Conservation (phyloP, 169 alveolate species). For the Nephromyces sp. region DNA sequence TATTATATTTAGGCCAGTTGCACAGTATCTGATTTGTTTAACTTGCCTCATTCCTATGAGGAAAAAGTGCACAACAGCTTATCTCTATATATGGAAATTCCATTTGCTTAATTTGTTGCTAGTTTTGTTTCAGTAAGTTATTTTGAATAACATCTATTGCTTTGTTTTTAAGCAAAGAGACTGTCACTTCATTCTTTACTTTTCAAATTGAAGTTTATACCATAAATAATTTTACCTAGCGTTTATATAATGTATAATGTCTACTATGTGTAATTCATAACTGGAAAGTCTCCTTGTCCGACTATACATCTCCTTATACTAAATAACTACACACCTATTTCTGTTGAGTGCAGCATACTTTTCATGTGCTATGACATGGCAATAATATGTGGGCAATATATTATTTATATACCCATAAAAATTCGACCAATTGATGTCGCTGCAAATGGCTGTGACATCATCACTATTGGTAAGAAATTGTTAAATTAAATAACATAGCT, state of each 20-base stretch:
- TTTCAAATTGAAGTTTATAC: no score
- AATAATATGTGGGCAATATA: not conserved
- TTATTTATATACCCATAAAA: not conserved
- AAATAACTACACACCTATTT: no score
- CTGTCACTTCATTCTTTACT: not conserved
- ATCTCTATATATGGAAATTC: not conserved
- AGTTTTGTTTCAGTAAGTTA: not conserved
- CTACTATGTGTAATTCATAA: no score
- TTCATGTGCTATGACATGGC: not conserved
- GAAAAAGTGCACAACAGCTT: not conserved
- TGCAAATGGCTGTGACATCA: not conserved
- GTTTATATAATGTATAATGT: no score
- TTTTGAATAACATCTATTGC: not conserved
- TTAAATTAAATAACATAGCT: no score
- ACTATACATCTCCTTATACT: no score
- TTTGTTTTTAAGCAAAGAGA: not conserved
- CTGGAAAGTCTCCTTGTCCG: no score
- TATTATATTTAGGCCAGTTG: not conserved
- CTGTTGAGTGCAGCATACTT: not conserved
- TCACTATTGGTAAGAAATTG: not conserved
- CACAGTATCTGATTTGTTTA: not conserved
- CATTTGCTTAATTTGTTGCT: not conserved
- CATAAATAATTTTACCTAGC: no score
- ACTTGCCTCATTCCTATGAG: not conserved
- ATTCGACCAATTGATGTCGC: not conserved